Base-by-base conservation (phyloP, 257 asterid genomes). In the Fraxinus anomala region DNA sequence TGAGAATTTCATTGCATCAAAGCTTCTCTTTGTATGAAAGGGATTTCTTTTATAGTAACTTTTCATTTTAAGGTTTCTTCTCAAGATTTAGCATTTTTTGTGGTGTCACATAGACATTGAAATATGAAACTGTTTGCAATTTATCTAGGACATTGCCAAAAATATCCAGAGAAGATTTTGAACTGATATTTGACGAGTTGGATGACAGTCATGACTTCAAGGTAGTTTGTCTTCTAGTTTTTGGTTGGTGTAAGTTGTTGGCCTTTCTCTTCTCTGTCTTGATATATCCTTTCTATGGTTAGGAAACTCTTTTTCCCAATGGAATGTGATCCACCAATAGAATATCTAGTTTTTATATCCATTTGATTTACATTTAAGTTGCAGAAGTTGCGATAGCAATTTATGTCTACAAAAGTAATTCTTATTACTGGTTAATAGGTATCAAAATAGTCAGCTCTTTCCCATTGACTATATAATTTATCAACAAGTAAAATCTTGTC, bases 111-210 rank as follows among this genome's bases (percentile, higher is more conserved):
- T 71, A 11, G 75, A 74, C 61, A 23, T 30, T 83, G 82, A 76
- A 75, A 31, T 80, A 34, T 76, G 65, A 33, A 42, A 74, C 65
- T 77, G 7, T 73, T 77, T 76, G 12, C 65, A 65, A 81, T 74
- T 54, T 69, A 66, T 72, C 28, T 69, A 95, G 99, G 93, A 86
- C 99, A 69, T 81, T 95, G 88, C 99, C 99, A 63, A 89, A 90
- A 72, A 93, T 91, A 86, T 95, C 99, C 66, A 85, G 87, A 73
- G 99, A 91, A 74, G 99, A 95, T 88, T 95, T 89, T 87, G 98
- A 92, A 75, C 79, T 83, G 83, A 95, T 95, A 79, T 95, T 95
- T 76, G 81, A 83, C 33, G 99, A 91, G 89, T 84, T 95, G 91
- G 99, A 95, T 83, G 99, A 93, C 85, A 91, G 87, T 74, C 92